Conservation (phyloP, 192 early-diverging fungal genomes). For the Gaertneriomyces semiglobifer region DNA sequence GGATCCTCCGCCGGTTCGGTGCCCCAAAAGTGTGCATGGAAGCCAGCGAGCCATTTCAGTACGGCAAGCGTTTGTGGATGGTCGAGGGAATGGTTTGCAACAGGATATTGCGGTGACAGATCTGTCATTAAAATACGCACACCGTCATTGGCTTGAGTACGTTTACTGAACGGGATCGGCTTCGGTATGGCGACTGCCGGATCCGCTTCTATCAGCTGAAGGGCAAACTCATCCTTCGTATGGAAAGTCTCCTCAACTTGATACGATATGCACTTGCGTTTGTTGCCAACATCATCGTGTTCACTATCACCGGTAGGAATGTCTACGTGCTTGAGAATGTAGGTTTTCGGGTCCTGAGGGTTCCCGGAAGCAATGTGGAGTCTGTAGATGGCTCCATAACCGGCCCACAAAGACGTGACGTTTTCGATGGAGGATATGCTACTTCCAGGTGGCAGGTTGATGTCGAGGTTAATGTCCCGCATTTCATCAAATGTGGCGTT, state of each 20-base stretch:
- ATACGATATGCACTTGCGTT: constrained; percentile 26
- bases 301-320: background rate
- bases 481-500: no score
- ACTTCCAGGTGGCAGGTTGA: constrained; percentile 1
- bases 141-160: background rate
- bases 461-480: background rate
- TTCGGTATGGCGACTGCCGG: background rate
- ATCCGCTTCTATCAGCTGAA: constrained; percentile 3
- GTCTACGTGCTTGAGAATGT: constrained; percentile 18
- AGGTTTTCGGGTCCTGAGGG: background rate
- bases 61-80: constrained; percentile 4
- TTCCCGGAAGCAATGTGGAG: background rate
- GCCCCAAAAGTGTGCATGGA: constrained; percentile 34
- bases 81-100: background rate
- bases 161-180: background rate
- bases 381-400: constrained; percentile 26
- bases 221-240: constrained; percentile 1
- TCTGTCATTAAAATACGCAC: constrained; percentile 26
- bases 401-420: constrained; percentile 27
- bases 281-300: constrained; percentile 7
- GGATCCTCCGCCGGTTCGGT: background rate
- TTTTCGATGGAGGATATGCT: background rate
- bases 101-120: constrained; percentile 13
- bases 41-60: constrained; percentile 33
- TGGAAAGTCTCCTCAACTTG: constrained; percentile 27